Evolutionary conservation across 495 filamentous ascomycete species (phyloP), one percentile per base, ranked within the genome.

Genomic region (Aspergillus incahuasiensis): DNA sequence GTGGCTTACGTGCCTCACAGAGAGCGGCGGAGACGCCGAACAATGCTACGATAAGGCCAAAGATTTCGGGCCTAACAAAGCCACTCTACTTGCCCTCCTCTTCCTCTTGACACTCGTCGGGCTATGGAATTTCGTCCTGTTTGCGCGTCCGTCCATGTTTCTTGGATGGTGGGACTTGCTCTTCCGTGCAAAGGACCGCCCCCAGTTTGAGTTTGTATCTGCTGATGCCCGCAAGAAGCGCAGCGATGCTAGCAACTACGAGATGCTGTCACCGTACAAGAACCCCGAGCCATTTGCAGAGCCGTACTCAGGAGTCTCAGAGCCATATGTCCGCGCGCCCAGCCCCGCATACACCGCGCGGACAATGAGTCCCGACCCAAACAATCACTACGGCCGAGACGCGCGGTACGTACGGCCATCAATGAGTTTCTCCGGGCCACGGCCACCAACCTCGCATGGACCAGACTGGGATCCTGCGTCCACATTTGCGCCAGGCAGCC

Each of bases 71-170:
- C 81, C 94, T 48, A 85, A 80, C 60, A 81, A 94, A 68, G 74
- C 81, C n/a, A 92, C 87, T 0, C 79, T 96, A 21, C 78, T 90
- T 25, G 89, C 91, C 11, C 83, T 95, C 12, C 74, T 98, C 44
- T 73, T 96, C 28, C 79, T 97, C 4, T 76, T 97, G 34, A 86
- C 86, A 21, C 82, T 96, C 74, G 82, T 91, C 53, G 92, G 92
- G 9, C 76, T 97, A 47, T 95, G 92, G 86, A 82, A 85, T 55
- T 79, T 91, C 54, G 62, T 95, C 22, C 80, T 97, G 52, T 85
- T 96, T 24, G 86, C 85, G 20, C 88, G 92, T 25, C 82, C 78
- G 58, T 86, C 85, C 20, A 95, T 97, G 83, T 78, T 96, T 48
- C 77, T 77, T 15, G 95, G 88, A 50, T 98, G 94, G 94, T 56